Conservation (phyloP, 371 early-diverging fungal genomes). For the Gilbertella persicaria region DNA sequence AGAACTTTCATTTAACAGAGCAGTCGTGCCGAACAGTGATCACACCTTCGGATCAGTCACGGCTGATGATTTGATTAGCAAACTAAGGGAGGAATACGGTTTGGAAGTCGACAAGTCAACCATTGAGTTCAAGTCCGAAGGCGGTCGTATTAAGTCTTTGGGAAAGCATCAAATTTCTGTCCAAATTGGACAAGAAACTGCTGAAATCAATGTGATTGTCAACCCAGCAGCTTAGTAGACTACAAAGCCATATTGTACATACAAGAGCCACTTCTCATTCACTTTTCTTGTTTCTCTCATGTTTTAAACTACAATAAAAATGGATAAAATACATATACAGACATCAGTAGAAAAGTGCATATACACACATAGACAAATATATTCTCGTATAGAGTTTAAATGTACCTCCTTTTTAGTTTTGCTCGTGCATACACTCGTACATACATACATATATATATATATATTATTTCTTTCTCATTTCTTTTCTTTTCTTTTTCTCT, state of each 20-base stretch:
- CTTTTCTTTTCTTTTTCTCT: slow-evolving; percentile 3
- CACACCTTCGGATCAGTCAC: slow-evolving; percentile 57
- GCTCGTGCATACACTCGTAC: not conserved
- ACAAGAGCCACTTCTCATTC: not conserved
- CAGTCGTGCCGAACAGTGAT: slow-evolving; percentile 42
- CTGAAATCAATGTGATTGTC: slow-evolving; percentile 32
- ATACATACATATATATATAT: slow-evolving; percentile 6
- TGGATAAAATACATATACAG: not conserved
- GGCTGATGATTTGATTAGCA: slow-evolving; percentile 42
- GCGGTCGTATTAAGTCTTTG: slow-evolving; percentile 48
- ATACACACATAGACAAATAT: not conserved
- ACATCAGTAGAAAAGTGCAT: not conserved
- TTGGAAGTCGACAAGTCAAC: slow-evolving; percentile 36
- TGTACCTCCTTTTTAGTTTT: slow-evolving; percentile 7
- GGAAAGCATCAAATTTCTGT: slow-evolving; percentile 39
- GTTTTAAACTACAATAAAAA: not conserved
- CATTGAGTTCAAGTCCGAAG: slow-evolving; percentile 42
- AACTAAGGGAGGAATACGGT: slow-evolving; percentile 41
- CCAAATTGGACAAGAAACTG: slow-evolving; percentile 27
- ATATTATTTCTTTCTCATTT: slow-evolving; percentile 1
- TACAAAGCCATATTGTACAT: slow-evolving; percentile 2
- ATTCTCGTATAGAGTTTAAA: not conserved
- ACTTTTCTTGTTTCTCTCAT: not conserved
- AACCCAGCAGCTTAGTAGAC: slow-evolving; percentile 22
- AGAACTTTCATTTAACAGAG: slow-evolving; percentile 39